A percentile compares a stretch with the other conserved stretches of the same genome.
These are phyloP conservation scores for Cronartium ribicola DNA, from an alignment of 1,284 basidiomycete genomes.

Conservation along the genomic window DNA sequence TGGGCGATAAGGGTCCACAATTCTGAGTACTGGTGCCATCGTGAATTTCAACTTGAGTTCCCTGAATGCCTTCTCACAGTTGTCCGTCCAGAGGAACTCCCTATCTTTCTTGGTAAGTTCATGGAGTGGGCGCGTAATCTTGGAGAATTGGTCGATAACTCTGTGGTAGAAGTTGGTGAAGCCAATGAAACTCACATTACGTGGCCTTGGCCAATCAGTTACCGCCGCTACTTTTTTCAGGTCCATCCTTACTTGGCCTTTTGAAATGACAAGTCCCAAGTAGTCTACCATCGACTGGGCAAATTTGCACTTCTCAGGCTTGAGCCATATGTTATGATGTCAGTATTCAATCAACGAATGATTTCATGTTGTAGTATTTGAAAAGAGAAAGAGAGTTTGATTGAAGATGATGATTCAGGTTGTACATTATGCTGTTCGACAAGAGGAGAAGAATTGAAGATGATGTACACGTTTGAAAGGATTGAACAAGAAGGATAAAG, in stretches of 20 bases:
- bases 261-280: constrained; percentile 16
- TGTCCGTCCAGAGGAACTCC: background rate
- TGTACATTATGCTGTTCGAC: too few relatives aligned
- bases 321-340: background rate
- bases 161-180: constrained; percentile 14
- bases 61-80: background rate
- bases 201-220: background rate
- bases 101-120: background rate
- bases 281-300: constrained; percentile 5
- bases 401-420: too few relatives aligned
- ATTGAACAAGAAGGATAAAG: too few relatives aligned
- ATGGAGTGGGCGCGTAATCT: background rate
- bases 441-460: too few relatives aligned
- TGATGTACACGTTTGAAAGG: too few relatives aligned
- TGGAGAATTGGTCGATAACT: constrained; percentile 4
- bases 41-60: background rate
- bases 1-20: background rate
- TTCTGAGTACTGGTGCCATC: background rate
- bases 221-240: constrained; percentile 9
- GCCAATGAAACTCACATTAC: constrained; percentile 7
- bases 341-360: too few relatives aligned
- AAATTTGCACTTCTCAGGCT: constrained; percentile 25
- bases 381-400: too few relatives aligned
- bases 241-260: constrained; percentile 3
- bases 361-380: too few relatives aligned